Percentiles rank a stretch among this genome's conserved stretches.
Evolutionary conservation across 2,329 filamentous ascomycete genomes (phyloP).

Genomic region (Rhynchosporium agropyri): DNA sequence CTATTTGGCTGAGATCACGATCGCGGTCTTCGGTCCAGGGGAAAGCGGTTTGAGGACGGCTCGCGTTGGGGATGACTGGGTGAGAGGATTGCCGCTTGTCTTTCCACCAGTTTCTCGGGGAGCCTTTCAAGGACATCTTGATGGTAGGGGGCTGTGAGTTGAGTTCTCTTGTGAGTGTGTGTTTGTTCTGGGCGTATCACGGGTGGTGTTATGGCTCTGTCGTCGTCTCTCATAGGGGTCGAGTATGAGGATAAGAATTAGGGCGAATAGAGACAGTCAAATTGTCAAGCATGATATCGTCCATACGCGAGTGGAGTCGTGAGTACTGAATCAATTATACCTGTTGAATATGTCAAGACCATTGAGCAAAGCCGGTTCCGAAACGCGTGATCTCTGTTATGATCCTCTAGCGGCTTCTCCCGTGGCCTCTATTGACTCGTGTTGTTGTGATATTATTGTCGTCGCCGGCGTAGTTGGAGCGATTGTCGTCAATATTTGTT

Average conservation of each 20-base stretch:
- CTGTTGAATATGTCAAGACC: neutral
- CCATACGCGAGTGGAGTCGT: neutral
- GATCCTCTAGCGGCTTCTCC: neutral
- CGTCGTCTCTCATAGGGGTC: no score
- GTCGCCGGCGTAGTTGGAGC: neutral
- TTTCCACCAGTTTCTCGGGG: conserved; percentile 31
- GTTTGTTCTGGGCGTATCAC: neutral
- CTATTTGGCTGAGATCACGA: conserved; percentile 24
- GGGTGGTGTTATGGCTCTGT: no score
- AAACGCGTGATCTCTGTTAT: neutral
- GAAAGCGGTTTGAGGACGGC: conserved; percentile 26
- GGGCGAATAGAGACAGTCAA: neutral
- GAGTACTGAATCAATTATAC: neutral
- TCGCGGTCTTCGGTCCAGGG: conserved; percentile 26
- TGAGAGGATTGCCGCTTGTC: conserved; percentile 30
- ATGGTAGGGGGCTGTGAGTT: neutral
- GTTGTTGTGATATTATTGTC: neutral
- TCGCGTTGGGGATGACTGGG: conserved; percentile 18
- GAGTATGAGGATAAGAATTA: neutral
- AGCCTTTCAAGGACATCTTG: conserved; percentile 27
- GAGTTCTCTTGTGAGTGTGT: neutral
- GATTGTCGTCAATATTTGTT: neutral
- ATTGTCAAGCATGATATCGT: conserved; percentile 7
- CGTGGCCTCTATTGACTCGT: neutral
- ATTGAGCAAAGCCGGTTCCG: neutral